Evolutionary conservation across 179 eudicot species (phyloP).

Genomic region (Beta lomatogona): DNA sequence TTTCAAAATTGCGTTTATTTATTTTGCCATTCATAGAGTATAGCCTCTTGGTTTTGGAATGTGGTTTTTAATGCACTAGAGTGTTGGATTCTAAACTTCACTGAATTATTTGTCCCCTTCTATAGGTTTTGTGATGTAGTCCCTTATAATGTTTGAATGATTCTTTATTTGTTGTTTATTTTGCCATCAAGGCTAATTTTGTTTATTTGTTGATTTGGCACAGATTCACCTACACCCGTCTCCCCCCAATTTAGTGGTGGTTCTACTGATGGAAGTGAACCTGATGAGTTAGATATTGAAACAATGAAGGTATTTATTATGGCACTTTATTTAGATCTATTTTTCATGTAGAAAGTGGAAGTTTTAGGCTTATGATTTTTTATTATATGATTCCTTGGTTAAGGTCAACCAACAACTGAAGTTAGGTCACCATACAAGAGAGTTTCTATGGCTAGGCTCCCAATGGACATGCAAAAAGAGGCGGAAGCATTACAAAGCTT

Average conservation of each 20-base stretch:
- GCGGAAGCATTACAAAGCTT: constrained; percentile 61
- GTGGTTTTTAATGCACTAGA: background rate
- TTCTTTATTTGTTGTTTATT: background rate
- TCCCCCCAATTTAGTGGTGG: constrained; percentile 33
- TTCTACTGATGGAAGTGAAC: constrained; percentile 30
- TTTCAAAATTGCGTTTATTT: constrained; percentile 1
- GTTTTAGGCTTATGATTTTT: background rate
- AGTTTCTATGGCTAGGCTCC: constrained; percentile 65
- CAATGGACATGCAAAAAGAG: constrained; percentile 74
- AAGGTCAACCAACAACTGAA: constrained; percentile 44
- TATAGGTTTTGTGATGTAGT: constrained; percentile 3
- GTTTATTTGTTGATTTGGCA: background rate
- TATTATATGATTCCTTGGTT: constrained; percentile 1
- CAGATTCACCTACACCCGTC: constrained; percentile 26
- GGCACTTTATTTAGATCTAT: background rate
- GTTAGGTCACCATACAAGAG: constrained; percentile 34
- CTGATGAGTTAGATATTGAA: constrained; percentile 29
- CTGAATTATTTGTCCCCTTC: background rate
- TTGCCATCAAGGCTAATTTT: background rate
- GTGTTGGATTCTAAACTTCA: background rate
- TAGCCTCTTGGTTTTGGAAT: background rate
- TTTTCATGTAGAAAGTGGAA: background rate
- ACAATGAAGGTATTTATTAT: constrained; percentile 35
- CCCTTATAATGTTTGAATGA: background rate
- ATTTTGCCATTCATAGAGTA: background rate